Base-by-base conservation (phyloP, 768 basidiomycete species). In the Strobilomyces confusus region DNA sequence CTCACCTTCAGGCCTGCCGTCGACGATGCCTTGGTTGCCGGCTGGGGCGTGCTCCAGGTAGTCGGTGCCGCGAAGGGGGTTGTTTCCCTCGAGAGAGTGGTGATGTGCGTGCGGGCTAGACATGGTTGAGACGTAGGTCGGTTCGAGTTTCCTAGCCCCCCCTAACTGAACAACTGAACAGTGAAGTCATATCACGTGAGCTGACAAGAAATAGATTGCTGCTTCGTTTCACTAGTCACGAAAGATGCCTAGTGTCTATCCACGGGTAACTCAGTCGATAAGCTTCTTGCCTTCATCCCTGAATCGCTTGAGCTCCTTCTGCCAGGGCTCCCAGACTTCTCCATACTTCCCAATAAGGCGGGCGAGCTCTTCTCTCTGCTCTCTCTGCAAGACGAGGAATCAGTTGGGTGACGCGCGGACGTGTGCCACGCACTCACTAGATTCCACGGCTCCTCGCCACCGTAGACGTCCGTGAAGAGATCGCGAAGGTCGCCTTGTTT, bases 391-490 rank as follows among this genome's bases (percentile, higher is more conserved):
- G 14, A 15, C 0, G 26, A 44, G 30, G 7, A n/a, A 42, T 56
- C 4, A 62, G 49, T 14, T 29, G 33, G 43, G 41, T 8, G 4
- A 26, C 2, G 22, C 37, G n/a, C 20, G 9, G 0, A 20, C 3
- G 37, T 14, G 20, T 8, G 30, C 2, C 48, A n/a, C 19, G 13
- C 44, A 77, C 91, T 65, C 65, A 90, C 92, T 59, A 92, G 72
- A 63, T 89, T 89, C 87, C 86, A 89, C 1, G 89, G 89, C 63
- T 87, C 80, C 58, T 90, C 83, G 4, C 89, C 91, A 22, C 81
- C 90, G 67, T 94, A 95, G 9, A 95, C 84, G 58, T 95, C 92
- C 9, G 80, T 85, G 69, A 95, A 95, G 63, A 95, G 71, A 67
- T 92, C 83, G 20, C 82, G 78, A n/a, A 98, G 71, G 64, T 86